phyloP scores from a whole-genome alignment of 23 red algal genomes.

The Gracilaria caudata region DNA sequence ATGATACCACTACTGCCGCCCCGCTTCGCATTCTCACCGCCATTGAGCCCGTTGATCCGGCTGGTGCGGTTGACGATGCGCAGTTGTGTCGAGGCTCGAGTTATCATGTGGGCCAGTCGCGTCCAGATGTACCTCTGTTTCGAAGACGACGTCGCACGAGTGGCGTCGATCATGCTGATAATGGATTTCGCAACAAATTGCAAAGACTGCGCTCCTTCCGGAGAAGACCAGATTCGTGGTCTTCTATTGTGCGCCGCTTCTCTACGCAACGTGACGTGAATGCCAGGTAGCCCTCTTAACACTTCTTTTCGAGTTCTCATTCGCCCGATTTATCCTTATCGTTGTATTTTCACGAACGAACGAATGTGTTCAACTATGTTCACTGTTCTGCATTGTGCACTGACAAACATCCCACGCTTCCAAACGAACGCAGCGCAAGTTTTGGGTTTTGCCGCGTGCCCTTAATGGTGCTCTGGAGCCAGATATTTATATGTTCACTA shows the following conservation, averaged over 20 bases:
- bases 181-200: slow-evolving; percentile 5
- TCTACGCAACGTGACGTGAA: neutral
- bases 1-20: slow-evolving; percentile 19
- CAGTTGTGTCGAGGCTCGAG: neutral
- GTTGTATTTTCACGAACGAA: too few species aligned
- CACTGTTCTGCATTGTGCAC: too few species aligned
- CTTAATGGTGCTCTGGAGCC: too few species aligned
- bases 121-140: slow-evolving; percentile 4
- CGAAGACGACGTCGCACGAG: neutral
- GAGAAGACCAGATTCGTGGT: neutral
- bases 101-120: neutral
- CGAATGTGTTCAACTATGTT: too few species aligned
- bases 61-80: slow-evolving; percentile 1
- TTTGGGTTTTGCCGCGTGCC: too few species aligned
- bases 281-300: neutral
- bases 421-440: too few species aligned
- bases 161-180: neutral
- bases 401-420: too few species aligned
- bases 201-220: slow-evolving; percentile 13
- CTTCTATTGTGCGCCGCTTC: slow-evolving; percentile 25
- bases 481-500: too few species aligned
- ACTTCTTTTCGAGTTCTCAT: too few species aligned
- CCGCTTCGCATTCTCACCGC: slow-evolving; percentile 61
- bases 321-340: too few species aligned
- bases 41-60: slow-evolving; percentile 56